Conservation (phyloP, 2,329 filamentous ascomycete genomes). For the Calonectria montana region DNA sequence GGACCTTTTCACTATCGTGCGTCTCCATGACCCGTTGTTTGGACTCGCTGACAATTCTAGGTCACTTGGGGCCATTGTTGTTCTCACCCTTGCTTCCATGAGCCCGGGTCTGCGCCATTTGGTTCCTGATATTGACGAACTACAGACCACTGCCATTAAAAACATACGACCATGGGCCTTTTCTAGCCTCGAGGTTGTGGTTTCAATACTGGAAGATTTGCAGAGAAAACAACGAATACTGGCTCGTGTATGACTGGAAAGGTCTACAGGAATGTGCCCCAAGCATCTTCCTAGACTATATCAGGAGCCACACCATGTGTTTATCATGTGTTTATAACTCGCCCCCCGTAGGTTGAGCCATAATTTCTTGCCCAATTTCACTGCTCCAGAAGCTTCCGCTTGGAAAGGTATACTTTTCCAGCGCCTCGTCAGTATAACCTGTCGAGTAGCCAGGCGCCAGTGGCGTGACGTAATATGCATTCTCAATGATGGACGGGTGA, state of each 20-base stretch:
- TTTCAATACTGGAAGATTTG: slow-evolving; percentile 45
- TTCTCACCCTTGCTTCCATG: slow-evolving; percentile 47
- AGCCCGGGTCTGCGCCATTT: slow-evolving; percentile 39
- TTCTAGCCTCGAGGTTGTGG: slow-evolving; percentile 42
- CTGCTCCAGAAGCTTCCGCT: slow-evolving; percentile 46
- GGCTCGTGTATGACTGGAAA: slow-evolving; percentile 25
- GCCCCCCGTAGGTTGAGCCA: slow-evolving; percentile 45
- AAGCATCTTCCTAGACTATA: not conserved
- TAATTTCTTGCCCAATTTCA: slow-evolving; percentile 45
- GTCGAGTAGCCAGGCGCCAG: slow-evolving; percentile 72
- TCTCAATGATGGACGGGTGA: slow-evolving; percentile 81
- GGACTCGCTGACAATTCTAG: slow-evolving; percentile 26
- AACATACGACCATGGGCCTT: slow-evolving; percentile 43
- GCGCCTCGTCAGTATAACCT: slow-evolving; percentile 91
- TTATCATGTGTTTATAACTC: slow-evolving; percentile 31
- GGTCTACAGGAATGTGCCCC: too few species aligned
- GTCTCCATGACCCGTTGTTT: not conserved
- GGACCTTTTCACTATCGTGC: slow-evolving; percentile 49
- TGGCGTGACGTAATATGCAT: slow-evolving; percentile 90
- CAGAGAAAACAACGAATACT: slow-evolving; percentile 41
- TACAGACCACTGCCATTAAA: slow-evolving; percentile 41
- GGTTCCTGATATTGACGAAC: slow-evolving; percentile 46
- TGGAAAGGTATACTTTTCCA: slow-evolving; percentile 82
- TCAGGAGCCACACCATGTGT: not conserved
- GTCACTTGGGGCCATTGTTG: slow-evolving; percentile 46